Evolutionary conservation across 73 alveolate species (phyloP), one percentile per base, ranked within the genome.

Genomic region (Paramecium tetraurelia): DNA sequence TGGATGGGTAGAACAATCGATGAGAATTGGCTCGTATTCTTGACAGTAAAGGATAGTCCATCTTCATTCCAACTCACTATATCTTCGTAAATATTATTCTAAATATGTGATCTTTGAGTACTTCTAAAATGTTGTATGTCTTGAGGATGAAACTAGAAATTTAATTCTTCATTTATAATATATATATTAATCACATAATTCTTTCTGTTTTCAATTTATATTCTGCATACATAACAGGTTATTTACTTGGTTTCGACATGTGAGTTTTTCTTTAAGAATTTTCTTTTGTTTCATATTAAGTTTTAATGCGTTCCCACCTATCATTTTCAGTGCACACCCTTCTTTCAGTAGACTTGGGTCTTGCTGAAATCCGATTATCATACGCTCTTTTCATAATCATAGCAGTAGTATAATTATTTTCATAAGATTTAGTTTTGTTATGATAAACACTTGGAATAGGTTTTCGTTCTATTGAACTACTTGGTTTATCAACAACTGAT

Each of bases 11-110:
- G 90, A 80, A 80, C 72, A 38, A 38, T 89, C 83, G 71, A 84
- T 35, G 94, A 68, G 53, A 89, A 71, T 71, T 89, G 80, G 72
- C 75, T 89, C 10, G 71, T 35, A 50, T 89, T 71, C 20, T 71
- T 89, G 4, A 89, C 87, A 27, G 50, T 83, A 71, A 89, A 89
- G 5, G 92, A 40, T 9, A 44, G 41, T 2, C 94, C 94, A 89
- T 89, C 94, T 46, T 89, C 59, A 89, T 43, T 89, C 94, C 94
- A 89, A 50, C 85, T 46, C 35, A 89, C 38, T 21, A 89, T 89
- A 68, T 89, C 92, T 71, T 71, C 40, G 46, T 89, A 89, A n/a
- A 58, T 77, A 31, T 68, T 43, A 40, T 89, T 89, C 94, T 89
- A 86, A 36, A 7, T 27, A 12, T 24, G 33, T 71, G 20, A 41